Conservation (phyloP, 2,329 filamentous ascomycete genomes). For the Teratosphaeria pseudoeucalypti region DNA sequence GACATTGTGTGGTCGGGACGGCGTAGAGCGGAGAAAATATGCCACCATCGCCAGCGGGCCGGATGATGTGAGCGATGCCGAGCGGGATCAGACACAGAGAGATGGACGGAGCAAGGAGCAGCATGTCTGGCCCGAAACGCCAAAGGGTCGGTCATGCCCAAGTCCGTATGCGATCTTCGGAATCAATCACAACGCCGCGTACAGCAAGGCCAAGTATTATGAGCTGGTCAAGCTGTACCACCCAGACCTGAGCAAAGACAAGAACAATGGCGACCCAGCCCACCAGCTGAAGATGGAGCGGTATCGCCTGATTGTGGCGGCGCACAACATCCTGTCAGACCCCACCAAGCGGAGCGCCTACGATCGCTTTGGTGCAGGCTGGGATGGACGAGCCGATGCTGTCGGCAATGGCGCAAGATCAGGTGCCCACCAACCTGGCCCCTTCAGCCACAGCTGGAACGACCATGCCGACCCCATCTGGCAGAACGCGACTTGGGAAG, state of each 20-base stretch:
- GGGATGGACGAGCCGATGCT: conserved; percentile 46
- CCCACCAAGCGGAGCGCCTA: conserved; percentile 69
- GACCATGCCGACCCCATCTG: conserved; percentile 41
- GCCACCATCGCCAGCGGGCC: conserved; percentile 23
- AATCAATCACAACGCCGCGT: conserved; percentile 50
- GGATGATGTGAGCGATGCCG: conserved; percentile 10
- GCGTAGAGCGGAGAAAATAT: conserved; percentile 11
- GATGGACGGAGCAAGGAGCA: conserved; percentile 12
- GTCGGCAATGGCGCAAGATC: conserved; percentile 2
- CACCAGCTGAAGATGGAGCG: conserved; percentile 62
- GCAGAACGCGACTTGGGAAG: conserved; percentile 90
- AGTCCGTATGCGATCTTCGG: conserved; percentile 88
- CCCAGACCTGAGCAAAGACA: conserved; percentile 53
- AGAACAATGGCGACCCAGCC: conserved; percentile 26
- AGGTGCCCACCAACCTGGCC: conserved; percentile 17
- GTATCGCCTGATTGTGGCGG: conserved; percentile 78
- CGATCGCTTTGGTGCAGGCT: conserved; percentile 72
- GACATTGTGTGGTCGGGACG: conserved; percentile 13
- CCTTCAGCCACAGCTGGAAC: conserved; percentile 24
- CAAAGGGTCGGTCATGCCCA: conserved; percentile 38
- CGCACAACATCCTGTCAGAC: conserved; percentile 79
- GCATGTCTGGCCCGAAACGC: conserved; percentile 25
- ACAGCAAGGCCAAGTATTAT: conserved; percentile 78
- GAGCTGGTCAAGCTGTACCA: conserved; percentile 93
- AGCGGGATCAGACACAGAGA: conserved; percentile 7